These are phyloP conservation scores for Diospyros kaki DNA, from an alignment of 148 eudicot genomes.

Conservation along the genomic window DNA sequence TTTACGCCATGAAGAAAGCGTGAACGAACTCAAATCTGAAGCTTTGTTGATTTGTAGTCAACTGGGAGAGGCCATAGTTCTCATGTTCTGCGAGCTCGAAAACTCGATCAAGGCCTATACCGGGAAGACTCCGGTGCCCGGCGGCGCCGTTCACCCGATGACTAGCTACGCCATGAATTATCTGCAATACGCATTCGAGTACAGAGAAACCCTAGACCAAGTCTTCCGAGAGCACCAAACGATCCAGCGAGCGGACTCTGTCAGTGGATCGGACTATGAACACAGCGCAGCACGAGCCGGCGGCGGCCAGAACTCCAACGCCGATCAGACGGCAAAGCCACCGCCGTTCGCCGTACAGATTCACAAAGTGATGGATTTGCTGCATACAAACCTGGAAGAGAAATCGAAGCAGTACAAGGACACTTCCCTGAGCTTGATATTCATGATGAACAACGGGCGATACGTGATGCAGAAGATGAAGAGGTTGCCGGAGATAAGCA, in stretches of 20 bases:
- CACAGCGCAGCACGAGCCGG: not conserved
- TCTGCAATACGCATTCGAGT: slow-evolving; percentile 57
- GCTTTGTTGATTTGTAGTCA: slow-evolving; percentile 31
- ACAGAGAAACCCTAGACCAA: slow-evolving; percentile 57
- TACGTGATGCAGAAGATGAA: slow-evolving; percentile 48
- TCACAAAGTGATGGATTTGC: slow-evolving; percentile 50
- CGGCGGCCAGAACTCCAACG: not conserved
- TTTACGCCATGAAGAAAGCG: slow-evolving; percentile 20
- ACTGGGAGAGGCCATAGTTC: slow-evolving; percentile 59
- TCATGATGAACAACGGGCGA: slow-evolving; percentile 71
- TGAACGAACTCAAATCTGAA: slow-evolving; percentile 38
- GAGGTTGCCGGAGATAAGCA: slow-evolving; percentile 25
- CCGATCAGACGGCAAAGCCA: not conserved
- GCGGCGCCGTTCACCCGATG: slow-evolving; percentile 82
- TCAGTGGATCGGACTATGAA: slow-evolving; percentile 15
- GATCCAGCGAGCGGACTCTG: slow-evolving; percentile 36
- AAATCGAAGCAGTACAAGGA: slow-evolving; percentile 75
- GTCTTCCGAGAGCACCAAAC: slow-evolving; percentile 52
- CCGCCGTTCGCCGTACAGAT: slow-evolving; percentile 52
- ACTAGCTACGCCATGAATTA: slow-evolving; percentile 84
- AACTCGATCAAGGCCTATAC: slow-evolving; percentile 63
- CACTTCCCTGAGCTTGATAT: slow-evolving; percentile 47
- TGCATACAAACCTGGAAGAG: slow-evolving; percentile 51
- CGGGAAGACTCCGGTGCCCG: slow-evolving; percentile 60
- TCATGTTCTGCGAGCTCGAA: slow-evolving; percentile 61